phyloP scores from a whole-genome alignment of 306 rosid species.

The Potentilla sterilis region DNA sequence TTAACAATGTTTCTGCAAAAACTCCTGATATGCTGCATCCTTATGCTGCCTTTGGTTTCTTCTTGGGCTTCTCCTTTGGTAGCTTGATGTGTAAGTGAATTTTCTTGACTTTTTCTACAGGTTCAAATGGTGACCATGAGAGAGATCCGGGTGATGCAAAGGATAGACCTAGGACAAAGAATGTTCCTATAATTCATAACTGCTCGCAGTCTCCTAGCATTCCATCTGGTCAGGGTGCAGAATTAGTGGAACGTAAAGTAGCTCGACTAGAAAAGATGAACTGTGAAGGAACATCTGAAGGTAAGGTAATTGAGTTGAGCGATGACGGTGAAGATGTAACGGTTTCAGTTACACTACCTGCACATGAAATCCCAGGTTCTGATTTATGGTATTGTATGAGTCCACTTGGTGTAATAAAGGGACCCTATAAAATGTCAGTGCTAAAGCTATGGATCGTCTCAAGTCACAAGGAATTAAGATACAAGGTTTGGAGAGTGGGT shows the following conservation, averaged over 20 bases:
- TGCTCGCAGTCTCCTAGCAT: not conserved
- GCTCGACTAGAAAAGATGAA: constrained; percentile 19
- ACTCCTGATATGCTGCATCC: not conserved
- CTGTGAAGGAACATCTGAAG: constrained; percentile 22
- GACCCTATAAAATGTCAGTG: constrained; percentile 47
- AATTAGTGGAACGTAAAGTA: not conserved
- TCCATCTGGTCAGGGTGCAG: not conserved
- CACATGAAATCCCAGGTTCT: constrained; percentile 30
- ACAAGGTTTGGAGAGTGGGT: constrained; percentile 62
- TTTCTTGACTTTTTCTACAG: not conserved
- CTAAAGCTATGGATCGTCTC: constrained; percentile 51
- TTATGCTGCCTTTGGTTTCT: not conserved
- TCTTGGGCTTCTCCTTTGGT: not conserved
- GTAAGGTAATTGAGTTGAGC: constrained; percentile 14
- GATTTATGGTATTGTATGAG: constrained; percentile 45
- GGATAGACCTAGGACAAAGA: not conserved
- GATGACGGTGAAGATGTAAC: constrained; percentile 16
- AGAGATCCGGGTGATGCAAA: not conserved
- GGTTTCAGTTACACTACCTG: constrained; percentile 7
- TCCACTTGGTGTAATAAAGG: constrained; percentile 46
- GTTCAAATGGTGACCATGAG: not conserved
- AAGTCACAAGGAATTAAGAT: constrained; percentile 24
- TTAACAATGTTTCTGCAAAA: not conserved
- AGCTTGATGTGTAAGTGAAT: not conserved
- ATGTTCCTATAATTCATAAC: not conserved